Percentiles rank a stretch among this genome's conserved stretches.
Conservation (phyloP, 2,329 filamentous ascomycete species). For the Alternaria atra region DNA sequence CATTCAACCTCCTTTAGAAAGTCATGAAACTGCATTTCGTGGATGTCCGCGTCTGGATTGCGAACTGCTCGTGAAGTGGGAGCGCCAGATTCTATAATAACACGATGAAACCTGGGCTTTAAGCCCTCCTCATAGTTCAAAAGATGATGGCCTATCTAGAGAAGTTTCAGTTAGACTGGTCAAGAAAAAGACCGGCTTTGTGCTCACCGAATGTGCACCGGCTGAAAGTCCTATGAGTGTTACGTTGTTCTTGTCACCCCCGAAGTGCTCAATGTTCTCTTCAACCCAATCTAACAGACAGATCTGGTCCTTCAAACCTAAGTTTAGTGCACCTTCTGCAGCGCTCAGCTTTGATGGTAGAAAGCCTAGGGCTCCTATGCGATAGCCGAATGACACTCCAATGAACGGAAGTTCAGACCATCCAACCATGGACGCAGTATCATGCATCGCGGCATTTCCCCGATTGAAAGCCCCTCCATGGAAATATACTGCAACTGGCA, state of each 20-base stretch:
- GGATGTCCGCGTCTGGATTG: slow-evolving; percentile 51
- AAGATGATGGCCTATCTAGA: slow-evolving; percentile 71
- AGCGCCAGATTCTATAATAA: slow-evolving; percentile 58
- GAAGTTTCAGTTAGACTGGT: not conserved
- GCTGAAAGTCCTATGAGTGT: slow-evolving; percentile 36
- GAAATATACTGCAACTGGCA: slow-evolving; percentile 59
- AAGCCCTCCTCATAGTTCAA: slow-evolving; percentile 55
- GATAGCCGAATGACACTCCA: slow-evolving; percentile 54
- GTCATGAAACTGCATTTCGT: slow-evolving; percentile 57
- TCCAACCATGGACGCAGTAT: slow-evolving; percentile 69
- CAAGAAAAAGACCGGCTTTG: not conserved
- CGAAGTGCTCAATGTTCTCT: slow-evolving; percentile 46
- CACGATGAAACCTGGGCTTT: slow-evolving; percentile 56
- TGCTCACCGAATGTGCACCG: slow-evolving; percentile 30
- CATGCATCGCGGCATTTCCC: slow-evolving; percentile 55
- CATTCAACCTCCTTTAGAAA: slow-evolving; percentile 53
- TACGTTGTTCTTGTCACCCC: slow-evolving; percentile 36
- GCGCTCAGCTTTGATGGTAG: slow-evolving; percentile 18
- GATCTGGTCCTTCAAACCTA: slow-evolving; percentile 34
- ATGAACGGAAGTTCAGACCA: slow-evolving; percentile 63
- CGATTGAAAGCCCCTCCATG: slow-evolving; percentile 70
- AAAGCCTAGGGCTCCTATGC: slow-evolving; percentile 27
- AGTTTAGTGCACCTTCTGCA: slow-evolving; percentile 45
- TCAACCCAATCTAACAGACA: slow-evolving; percentile 57
- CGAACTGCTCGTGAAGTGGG: slow-evolving; percentile 59